These are phyloP conservation scores for Tuber calosporum DNA, from an alignment of 495 filamentous ascomycete genomes.

Conservation along the genomic window DNA sequence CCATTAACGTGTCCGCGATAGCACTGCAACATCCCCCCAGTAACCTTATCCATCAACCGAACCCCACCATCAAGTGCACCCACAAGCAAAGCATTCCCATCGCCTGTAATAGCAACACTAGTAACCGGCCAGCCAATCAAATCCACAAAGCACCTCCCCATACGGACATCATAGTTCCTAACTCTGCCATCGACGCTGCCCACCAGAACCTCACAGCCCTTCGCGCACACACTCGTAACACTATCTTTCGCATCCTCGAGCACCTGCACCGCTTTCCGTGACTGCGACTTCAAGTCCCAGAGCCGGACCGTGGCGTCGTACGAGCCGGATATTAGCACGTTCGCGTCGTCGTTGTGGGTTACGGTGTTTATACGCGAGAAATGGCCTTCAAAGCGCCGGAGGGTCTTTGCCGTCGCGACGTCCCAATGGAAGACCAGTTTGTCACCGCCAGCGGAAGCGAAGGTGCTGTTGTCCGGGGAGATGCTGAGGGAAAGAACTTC, in stretches of 20 bases:
- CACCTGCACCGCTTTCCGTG: constrained; percentile 65
- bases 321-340: constrained; percentile 65
- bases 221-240: constrained; percentile 56
- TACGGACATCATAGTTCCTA: constrained; percentile 79
- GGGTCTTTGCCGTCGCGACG: constrained; percentile 66
- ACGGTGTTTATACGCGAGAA: constrained; percentile 66
- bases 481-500: constrained; percentile 75
- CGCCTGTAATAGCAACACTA: constrained; percentile 59
- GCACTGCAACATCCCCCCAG: constrained; percentile 64
- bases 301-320: constrained; percentile 75
- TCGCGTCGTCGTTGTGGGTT: constrained; percentile 61
- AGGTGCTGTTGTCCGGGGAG: constrained; percentile 66
- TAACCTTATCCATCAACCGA: constrained; percentile 69
- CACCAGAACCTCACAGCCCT: constrained; percentile 53
- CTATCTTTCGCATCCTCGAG: constrained; percentile 72
- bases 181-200: constrained; percentile 84
- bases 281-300: constrained; percentile 67
- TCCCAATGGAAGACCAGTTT: constrained; percentile 89
- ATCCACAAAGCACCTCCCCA: constrained; percentile 67
- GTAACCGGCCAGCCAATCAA: constrained; percentile 62
- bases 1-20: constrained; percentile 58
- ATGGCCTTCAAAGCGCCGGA: constrained; percentile 69
- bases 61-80: constrained; percentile 68
- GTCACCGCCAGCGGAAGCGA: constrained; percentile 79
- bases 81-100: constrained; percentile 67